Percentiles rank a stretch among this genome's conserved stretches.
Evolutionary conservation across 306 rosid species (phyloP).

Genomic region (Astragalus glycyphyllos): DNA sequence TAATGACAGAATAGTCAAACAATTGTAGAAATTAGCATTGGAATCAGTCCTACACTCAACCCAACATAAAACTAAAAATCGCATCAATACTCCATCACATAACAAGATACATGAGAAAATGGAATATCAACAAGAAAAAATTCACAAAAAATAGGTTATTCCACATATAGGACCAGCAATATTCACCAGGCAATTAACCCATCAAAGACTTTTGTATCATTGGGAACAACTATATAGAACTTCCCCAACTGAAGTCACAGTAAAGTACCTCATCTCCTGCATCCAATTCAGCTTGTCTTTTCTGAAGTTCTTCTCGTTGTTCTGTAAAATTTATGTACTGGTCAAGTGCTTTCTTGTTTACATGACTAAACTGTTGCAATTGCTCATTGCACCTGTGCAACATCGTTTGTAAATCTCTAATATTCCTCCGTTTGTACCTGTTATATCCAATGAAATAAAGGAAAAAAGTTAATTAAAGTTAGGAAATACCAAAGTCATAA

Average conservation of each 20-base stretch:
- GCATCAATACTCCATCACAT: background rate
- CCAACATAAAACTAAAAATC: constrained; percentile 28
- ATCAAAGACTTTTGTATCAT: constrained; percentile 3
- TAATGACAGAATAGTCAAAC: constrained; percentile 31
- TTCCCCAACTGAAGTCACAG: constrained; percentile 22
- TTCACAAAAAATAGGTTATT: constrained; percentile 7
- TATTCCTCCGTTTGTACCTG: constrained; percentile 79
- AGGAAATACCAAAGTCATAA: constrained; percentile 18
- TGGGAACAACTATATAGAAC: constrained; percentile 20
- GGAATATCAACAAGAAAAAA: constrained; percentile 8
- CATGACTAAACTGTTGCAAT: constrained; percentile 92
- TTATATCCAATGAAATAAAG: constrained; percentile 41
- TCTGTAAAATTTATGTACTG: constrained; percentile 95
- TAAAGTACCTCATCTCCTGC: constrained; percentile 89
- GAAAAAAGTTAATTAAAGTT: constrained; percentile 2
- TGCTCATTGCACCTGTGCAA: constrained; percentile 92
- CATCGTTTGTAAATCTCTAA: constrained; percentile 84
- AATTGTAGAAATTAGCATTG: constrained; percentile 30
- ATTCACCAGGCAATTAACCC: constrained; percentile 1
- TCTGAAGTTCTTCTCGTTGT: constrained; percentile 97
- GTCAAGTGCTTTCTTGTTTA: constrained; percentile 95
- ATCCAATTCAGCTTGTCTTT: constrained; percentile 93
- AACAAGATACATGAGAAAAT: constrained; percentile 6
- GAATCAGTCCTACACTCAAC: constrained; percentile 21
- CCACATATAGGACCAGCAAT: constrained; percentile 14